Evolutionary conservation across 352 stramenopile species (phyloP).

Genomic region (Pythium dissotocum): DNA sequence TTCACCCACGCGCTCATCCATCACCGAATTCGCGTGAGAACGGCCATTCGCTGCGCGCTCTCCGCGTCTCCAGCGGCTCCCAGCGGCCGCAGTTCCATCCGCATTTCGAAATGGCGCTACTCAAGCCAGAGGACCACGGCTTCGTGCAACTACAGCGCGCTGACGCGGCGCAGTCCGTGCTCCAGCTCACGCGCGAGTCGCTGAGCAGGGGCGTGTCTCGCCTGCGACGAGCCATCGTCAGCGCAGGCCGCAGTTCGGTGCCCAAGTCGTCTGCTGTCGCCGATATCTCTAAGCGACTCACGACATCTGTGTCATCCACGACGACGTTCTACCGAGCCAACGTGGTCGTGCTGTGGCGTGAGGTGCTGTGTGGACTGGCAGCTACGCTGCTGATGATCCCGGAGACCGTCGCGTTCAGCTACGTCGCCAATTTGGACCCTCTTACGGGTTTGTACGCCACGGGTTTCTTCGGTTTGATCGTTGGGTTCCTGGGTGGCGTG

Average conservation of each 20-base stretch:
- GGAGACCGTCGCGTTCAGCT: slow-evolving; percentile 93
- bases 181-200: slow-evolving; percentile 4
- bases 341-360: slow-evolving; percentile 51
- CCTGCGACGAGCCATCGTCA: neutral
- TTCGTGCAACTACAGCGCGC: slow-evolving; percentile 21
- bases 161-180: neutral
- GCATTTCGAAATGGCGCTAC: neutral
- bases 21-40: neutral
- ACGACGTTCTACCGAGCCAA: slow-evolving; percentile 59
- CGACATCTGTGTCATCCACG: slow-evolving; percentile 29
- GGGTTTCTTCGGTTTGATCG: slow-evolving; percentile 88
- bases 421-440: slow-evolving; percentile 87
- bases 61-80: slow-evolving; percentile 12
- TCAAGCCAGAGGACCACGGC: slow-evolving; percentile 1
- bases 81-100: neutral
- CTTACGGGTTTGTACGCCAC: slow-evolving; percentile 91
- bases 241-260: slow-evolving; percentile 5
- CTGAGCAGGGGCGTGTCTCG: slow-evolving; percentile 5
- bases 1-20: too few relatives aligned
- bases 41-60: slow-evolving; percentile 10
- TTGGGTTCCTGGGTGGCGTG: slow-evolving; percentile 86
- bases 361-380: slow-evolving; percentile 88
- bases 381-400: slow-evolving; percentile 93
- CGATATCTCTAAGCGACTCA: slow-evolving; percentile 28
- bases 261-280: neutral